Conservation (phyloP, 257 asterid species). For the Galeopsis tetrahit region DNA sequence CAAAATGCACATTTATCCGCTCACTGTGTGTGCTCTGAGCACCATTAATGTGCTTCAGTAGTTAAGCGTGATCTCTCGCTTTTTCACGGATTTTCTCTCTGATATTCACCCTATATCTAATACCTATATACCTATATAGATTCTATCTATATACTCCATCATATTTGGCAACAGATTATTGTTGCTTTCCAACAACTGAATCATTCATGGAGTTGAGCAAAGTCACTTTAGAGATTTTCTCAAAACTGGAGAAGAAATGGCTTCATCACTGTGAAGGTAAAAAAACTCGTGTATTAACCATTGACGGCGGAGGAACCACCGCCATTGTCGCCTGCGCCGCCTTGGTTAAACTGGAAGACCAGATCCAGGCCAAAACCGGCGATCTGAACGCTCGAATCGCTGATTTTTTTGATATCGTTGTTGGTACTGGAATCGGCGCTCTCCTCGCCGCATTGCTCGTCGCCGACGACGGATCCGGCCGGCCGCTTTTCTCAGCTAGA, state of each 20-base stretch:
- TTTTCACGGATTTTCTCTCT: conserved; percentile 52
- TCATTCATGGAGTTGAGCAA: conserved; percentile 70
- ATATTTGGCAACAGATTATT: not conserved
- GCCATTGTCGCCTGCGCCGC: conserved; percentile 68
- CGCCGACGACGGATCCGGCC: conserved; percentile 73
- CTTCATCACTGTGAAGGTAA: conserved; percentile 74
- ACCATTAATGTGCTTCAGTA: conserved; percentile 65
- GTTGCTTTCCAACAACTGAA: not conserved
- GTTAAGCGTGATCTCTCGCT: conserved; percentile 58
- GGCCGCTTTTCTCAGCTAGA: conserved; percentile 70
- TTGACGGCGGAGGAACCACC: conserved; percentile 85
- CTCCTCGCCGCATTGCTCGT: conserved; percentile 78
- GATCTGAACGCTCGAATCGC: conserved; percentile 66
- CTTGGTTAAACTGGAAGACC: conserved; percentile 72
- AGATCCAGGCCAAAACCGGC: conserved; percentile 76
- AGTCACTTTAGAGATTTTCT: conserved; percentile 79
- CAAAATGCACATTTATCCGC: conserved; percentile 36
- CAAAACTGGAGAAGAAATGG: conserved; percentile 95
- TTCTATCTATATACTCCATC: conserved; percentile 23
- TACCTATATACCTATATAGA: conserved; percentile 10
- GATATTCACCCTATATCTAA: not conserved
- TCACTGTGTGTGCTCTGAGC: conserved; percentile 38
- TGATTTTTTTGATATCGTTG: conserved; percentile 82
- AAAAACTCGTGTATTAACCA: conserved; percentile 73
- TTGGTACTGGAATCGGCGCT: conserved; percentile 91